Evolutionary conservation across 2,329 filamentous ascomycete genomes (phyloP).

Genomic region (Talaromyces piceae): DNA sequence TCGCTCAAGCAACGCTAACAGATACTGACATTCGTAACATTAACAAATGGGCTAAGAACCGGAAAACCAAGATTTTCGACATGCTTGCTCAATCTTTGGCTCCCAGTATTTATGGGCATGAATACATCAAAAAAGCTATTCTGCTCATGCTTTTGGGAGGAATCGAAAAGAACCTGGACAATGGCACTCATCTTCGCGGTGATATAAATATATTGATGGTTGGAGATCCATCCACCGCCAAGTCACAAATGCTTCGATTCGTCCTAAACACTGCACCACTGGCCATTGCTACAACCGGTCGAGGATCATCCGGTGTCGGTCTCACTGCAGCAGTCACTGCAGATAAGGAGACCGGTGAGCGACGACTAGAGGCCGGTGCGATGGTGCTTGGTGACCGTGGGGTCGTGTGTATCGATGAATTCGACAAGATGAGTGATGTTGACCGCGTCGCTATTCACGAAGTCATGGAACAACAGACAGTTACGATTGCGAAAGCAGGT

Average conservation of each 20-base stretch:
- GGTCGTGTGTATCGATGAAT: slow-evolving; percentile 98
- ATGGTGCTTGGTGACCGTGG: slow-evolving; percentile 98
- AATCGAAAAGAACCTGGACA: slow-evolving; percentile 97
- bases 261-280: slow-evolving; percentile 94
- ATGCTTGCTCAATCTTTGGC: slow-evolving; percentile 88
- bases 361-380: slow-evolving; percentile 88
- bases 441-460: slow-evolving; percentile 98
- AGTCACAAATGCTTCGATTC: slow-evolving; percentile 95
- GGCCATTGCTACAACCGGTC: slow-evolving; percentile 93
- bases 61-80: slow-evolving; percentile 82
- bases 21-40: slow-evolving; percentile 98
- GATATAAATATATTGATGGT: slow-evolving; percentile 99
- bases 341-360: slow-evolving; percentile 95
- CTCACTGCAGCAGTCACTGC: slow-evolving; percentile 91
- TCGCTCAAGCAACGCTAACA: slow-evolving; percentile 85
- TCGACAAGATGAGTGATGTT: slow-evolving; percentile 99
- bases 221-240: slow-evolving; percentile 94
- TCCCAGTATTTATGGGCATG: slow-evolving; percentile 93
- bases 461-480: slow-evolving; percentile 99
- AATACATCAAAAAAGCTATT: slow-evolving; percentile 96
- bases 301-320: slow-evolving; percentile 95
- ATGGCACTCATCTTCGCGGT: slow-evolving; percentile 93
- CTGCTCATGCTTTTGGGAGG: slow-evolving; percentile 90
- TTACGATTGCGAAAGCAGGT: slow-evolving; percentile 96
- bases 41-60: slow-evolving; percentile 79